phyloP scores from a whole-genome alignment of 2,329 filamentous ascomycete genomes.

The Xylariales sp. region DNA sequence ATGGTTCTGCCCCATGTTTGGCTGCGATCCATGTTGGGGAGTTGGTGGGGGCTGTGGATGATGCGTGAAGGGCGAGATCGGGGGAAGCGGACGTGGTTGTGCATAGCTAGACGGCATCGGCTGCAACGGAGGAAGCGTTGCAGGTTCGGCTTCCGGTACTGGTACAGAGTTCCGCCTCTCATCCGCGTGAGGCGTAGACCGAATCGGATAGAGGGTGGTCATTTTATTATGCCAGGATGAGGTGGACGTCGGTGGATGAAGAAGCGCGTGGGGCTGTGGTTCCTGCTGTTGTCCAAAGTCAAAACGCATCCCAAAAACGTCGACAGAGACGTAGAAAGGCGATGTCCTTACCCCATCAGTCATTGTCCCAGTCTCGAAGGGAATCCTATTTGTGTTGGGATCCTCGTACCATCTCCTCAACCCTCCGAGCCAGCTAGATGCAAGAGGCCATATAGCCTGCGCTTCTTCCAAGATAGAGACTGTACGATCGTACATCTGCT shows the following conservation, averaged over 20 bases:
- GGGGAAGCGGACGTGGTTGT: slow-evolving; percentile 8
- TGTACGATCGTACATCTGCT: slow-evolving; percentile 41
- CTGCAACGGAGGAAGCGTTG: slow-evolving; percentile 6
- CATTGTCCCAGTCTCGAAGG: slow-evolving; percentile 42
- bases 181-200: neutral
- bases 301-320: neutral
- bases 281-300: slow-evolving; percentile 4
- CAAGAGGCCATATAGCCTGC: slow-evolving; percentile 47
- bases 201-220: slow-evolving; percentile 5
- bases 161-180: slow-evolving; percentile 1
- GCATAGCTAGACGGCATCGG: slow-evolving; percentile 5
- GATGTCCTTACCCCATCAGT: slow-evolving; percentile 38
- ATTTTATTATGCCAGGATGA: slow-evolving; percentile 10
- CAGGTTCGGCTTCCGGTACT: neutral
- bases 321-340: neutral
- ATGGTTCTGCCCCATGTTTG: neutral
- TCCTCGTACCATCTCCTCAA: slow-evolving; percentile 43
- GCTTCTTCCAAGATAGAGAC: slow-evolving; percentile 43
- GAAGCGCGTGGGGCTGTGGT: slow-evolving; percentile 7
- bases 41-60: slow-evolving; percentile 2
- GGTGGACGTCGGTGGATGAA: slow-evolving; percentile 9
- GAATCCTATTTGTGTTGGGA: slow-evolving; percentile 33
- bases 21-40: neutral
- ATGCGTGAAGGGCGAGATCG: slow-evolving; percentile 3
- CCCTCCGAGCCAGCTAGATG: slow-evolving; percentile 47